Base-by-base conservation (phyloP, 352 stramenopile species). In the Globisporangium solare region DNA sequence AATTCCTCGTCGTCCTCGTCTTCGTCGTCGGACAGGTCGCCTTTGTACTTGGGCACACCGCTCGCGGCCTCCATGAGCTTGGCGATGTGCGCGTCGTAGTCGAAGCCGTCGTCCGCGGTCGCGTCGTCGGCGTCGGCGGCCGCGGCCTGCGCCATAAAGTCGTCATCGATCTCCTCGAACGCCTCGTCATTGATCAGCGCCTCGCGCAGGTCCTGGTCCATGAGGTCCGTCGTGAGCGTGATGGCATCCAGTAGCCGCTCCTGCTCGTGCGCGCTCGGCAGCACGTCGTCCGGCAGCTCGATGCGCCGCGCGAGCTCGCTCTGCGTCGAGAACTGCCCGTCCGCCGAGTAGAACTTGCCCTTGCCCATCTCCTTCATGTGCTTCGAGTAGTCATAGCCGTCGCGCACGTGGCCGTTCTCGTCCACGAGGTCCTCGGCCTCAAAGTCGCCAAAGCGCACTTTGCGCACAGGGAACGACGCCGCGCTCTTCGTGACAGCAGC, bases 21-120 rank as follows among this genome's bases (percentile, higher is more conserved):
- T 48, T 91, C 79, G n/a, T 79, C 73, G 42, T 91, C 81, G 8
- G 72, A 85, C 15, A 93, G 55, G 32, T 89, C 70, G 10, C 79
- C 83, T n/a, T 69, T 69, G 60, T 67, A 79, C 57, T 88, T 79
- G 21, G 79, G 79, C 5, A 92, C 68, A 48, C 84, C 83, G 27
- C 81, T 91, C 1, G 87, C 87, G 5, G 87, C 79, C 11, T 86
- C 87, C 84, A 98, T 97, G 21, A 98, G 76, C 61, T 89, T 93
- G 35, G 86, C 89, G 60, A 97, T 96, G 60, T 98, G 92, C 18
- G 87, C 87, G 47, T 98, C 90, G 64, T 97, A 97, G 62, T 97
- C 91, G 64, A 97, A 97, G 8, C 75, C 87, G 47, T 87, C 85
- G 4, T 24, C 27, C 0, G 22, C 62, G 32, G n/a, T 48, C 61